Percentiles rank a stretch among this genome's conserved stretches.
These are phyloP conservation scores for Blastobotrys raffinosifermentans DNA, from an alignment of 1,139 yeast genomes.

Conservation along the genomic window DNA sequence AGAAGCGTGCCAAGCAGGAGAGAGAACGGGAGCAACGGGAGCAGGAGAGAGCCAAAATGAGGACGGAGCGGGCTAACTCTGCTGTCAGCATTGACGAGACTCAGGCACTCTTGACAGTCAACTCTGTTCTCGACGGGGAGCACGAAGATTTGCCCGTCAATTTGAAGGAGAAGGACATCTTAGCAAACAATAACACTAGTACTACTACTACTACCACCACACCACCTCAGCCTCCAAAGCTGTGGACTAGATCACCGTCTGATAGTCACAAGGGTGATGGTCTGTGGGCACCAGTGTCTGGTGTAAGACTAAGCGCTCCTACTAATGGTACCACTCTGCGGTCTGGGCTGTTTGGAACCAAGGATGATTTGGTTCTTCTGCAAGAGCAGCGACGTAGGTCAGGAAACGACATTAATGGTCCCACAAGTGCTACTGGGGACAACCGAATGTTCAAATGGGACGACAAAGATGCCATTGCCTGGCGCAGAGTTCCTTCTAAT, in stretches of 20 bases:
- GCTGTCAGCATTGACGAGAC: constrained; percentile 9
- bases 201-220: constrained; percentile 2
- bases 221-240: constrained; percentile 3
- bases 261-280: constrained; percentile 6
- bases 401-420: too few species aligned
- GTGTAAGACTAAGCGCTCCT: constrained; percentile 6
- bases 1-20: neutral
- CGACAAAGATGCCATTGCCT: neutral
- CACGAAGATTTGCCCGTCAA: neutral
- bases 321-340: neutral
- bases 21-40: neutral
- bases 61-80: neutral
- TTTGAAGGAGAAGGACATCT: constrained; percentile 4
- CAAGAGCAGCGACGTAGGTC: constrained; percentile 2
- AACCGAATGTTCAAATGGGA: neutral
- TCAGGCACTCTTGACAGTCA: constrained; percentile 11
- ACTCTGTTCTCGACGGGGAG: constrained; percentile 11
- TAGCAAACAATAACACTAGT: neutral
- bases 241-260: constrained; percentile 6
- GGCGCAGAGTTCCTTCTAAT: neutral
- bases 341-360: constrained; percentile 6
- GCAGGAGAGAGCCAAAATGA: neutral
- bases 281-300: constrained; percentile 10
- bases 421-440: too few species aligned
- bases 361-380: constrained; percentile 10